Evolutionary conservation across 2,329 filamentous ascomycete genomes (phyloP).

Genomic region (Boeremia lycopersici): DNA sequence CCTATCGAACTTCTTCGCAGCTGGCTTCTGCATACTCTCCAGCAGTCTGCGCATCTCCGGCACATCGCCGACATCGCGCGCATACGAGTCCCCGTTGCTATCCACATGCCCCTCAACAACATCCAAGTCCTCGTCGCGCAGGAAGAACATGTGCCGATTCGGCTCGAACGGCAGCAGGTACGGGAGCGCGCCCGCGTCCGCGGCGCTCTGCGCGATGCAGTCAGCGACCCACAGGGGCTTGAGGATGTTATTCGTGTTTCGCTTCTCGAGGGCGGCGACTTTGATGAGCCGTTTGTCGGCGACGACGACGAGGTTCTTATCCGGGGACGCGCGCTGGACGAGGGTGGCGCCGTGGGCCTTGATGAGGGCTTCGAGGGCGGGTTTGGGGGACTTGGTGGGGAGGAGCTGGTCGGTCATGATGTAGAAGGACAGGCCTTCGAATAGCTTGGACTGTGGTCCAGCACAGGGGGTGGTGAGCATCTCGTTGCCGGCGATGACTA

Average conservation of each 20-base stretch:
- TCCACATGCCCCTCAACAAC: constrained; percentile 71
- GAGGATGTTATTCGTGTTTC: constrained; percentile 72
- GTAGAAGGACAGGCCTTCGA: constrained; percentile 79
- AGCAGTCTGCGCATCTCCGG: constrained; percentile 63
- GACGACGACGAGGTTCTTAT: constrained; percentile 70
- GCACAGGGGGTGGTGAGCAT: constrained; percentile 59
- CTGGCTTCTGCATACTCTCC: constrained; percentile 45
- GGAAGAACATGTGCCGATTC: constrained; percentile 73
- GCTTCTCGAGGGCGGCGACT: constrained; percentile 81
- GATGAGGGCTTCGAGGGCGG: constrained; percentile 78
- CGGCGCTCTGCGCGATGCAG: constrained; percentile 68
- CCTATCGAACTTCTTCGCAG: constrained; percentile 27
- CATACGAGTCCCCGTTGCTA: constrained; percentile 81
- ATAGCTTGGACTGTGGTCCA: constrained; percentile 67
- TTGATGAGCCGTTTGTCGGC: constrained; percentile 82
- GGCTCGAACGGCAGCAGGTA: constrained; percentile 70
- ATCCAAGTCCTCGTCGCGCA: constrained; percentile 61
- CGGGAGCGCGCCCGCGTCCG: constrained; percentile 58
- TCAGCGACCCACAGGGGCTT: constrained; percentile 83
- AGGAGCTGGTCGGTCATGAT: constrained; percentile 77
- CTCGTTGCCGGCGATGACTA: constrained; percentile 73
- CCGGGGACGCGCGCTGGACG: constrained; percentile 72
- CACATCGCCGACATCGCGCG: constrained; percentile 65
- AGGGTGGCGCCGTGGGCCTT: constrained; percentile 83
- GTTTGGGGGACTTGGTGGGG: constrained; percentile 76